These are phyloP conservation scores for Ophiocordyceps camponoti-rufipedis DNA, from an alignment of 2,329 filamentous ascomycete species.

Conservation along the genomic window DNA sequence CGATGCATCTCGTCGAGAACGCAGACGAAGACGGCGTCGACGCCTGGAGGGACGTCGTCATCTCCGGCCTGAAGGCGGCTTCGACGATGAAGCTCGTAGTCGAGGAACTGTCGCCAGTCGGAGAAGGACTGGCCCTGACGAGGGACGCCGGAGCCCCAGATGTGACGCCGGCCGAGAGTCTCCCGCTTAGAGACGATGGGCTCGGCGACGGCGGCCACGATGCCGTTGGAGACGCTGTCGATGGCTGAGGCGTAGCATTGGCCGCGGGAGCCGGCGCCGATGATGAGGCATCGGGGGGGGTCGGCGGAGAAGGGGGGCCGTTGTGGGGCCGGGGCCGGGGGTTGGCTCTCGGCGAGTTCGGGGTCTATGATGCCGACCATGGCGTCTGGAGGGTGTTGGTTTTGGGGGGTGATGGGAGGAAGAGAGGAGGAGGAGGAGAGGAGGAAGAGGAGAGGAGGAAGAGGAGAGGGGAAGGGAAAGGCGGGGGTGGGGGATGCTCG, in stretches of 20 bases:
- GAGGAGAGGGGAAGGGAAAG: neutral
- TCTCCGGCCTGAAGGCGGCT: conserved; percentile 30
- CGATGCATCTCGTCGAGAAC: conserved; percentile 81
- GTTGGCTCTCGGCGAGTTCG: conserved; percentile 7
- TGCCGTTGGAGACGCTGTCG: conserved; percentile 41
- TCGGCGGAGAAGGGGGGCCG: conserved; percentile 25
- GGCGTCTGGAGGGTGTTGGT: neutral
- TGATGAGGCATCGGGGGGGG: conserved; percentile 53
- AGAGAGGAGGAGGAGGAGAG: neutral
- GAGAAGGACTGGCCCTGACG: conserved; percentile 48
- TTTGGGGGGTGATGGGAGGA: neutral
- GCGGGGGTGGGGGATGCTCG: neutral
- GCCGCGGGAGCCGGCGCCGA: conserved; percentile 70
- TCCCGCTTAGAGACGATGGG: conserved; percentile 60
- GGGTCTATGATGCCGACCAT: conserved; percentile 7
- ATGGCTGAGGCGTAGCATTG: conserved; percentile 55
- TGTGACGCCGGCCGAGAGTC: conserved; percentile 50
- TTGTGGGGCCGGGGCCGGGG: conserved; percentile 13
- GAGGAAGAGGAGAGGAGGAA: neutral
- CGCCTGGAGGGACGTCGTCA: conserved; percentile 25
- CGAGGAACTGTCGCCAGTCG: conserved; percentile 60
- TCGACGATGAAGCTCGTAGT: conserved; percentile 49
- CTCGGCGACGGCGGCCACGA: conserved; percentile 66
- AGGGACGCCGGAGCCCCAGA: conserved; percentile 42
- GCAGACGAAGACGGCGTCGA: conserved; percentile 44